These are phyloP conservation scores for Monosporozyma servazzii DNA, from an alignment of 805 yeast genomes.

Conservation along the genomic window DNA sequence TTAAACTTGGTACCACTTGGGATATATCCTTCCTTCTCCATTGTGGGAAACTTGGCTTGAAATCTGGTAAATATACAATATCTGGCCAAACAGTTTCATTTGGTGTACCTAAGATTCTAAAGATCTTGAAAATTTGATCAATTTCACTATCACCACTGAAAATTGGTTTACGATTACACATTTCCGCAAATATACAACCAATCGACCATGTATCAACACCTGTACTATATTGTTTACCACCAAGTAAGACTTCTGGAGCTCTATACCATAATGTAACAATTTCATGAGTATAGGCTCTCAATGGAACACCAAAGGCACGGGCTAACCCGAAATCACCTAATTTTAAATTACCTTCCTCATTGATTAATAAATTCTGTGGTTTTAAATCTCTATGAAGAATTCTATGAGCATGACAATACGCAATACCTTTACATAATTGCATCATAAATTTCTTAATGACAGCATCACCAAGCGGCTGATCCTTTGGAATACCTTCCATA, in stretches of 20 bases:
- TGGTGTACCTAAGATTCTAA: slow-evolving; percentile 93
- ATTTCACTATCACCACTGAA: slow-evolving; percentile 96
- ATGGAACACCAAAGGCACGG: slow-evolving; percentile 95
- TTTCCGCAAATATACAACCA: slow-evolving; percentile 95
- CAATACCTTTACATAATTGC: slow-evolving; percentile 83
- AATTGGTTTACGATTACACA: slow-evolving; percentile 95
- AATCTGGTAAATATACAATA: slow-evolving; percentile 82
- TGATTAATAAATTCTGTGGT: slow-evolving; percentile 89
- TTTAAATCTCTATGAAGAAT: slow-evolving; percentile 73
- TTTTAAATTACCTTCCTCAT: slow-evolving; percentile 81
- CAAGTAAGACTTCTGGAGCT: slow-evolving; percentile 93
- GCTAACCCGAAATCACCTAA: slow-evolving; percentile 96
- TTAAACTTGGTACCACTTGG: slow-evolving; percentile 70
- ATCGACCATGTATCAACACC: slow-evolving; percentile 98
- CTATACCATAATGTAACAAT: slow-evolving; percentile 97
- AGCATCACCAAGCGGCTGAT: slow-evolving; percentile 80
- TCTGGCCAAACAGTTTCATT: slow-evolving; percentile 96
- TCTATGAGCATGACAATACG: slow-evolving; percentile 53
- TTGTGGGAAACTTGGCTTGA: slow-evolving; percentile 71
- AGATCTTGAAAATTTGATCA: slow-evolving; percentile 86
- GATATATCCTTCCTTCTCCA: slow-evolving; percentile 85
- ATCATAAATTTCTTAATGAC: slow-evolving; percentile 87
- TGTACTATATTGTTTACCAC: slow-evolving; percentile 91
- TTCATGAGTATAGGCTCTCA: slow-evolving; percentile 93
- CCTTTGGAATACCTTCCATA: slow-evolving; percentile 84